Evolutionary conservation across 768 basidiomycete species (phyloP), one percentile per base, ranked within the genome.

Genomic region (Boletus insuetus): DNA sequence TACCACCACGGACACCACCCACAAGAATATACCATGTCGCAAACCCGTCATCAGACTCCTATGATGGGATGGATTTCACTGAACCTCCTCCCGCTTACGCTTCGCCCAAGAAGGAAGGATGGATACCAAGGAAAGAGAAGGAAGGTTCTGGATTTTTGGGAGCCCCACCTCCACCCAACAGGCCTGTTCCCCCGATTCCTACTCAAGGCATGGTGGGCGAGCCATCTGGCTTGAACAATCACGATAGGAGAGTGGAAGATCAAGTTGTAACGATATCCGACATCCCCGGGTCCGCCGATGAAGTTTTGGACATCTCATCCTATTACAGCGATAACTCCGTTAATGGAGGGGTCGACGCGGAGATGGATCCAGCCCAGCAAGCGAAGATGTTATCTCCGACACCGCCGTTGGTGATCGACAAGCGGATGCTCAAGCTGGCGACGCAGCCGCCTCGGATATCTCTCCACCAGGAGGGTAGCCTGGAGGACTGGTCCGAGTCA

Each of bases 401-500:
- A 34, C 70, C 69, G 14, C 71, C 74, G 35, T 58, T 76, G 12
- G 62, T 73, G 43, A 63, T 73, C 38, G 69, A 67, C 53, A 65
- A 67, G 51, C 56, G 53, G 43, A 7, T 63, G 40, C 22, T 49
- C 31, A 62, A 59, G 44, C 35, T 64, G n/a, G 63, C 58, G 12
- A 56, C 45, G 17, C 31, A 63, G 31, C 80, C 84, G 0, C 84
- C 84, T 12, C 78, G 84, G 14, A 62, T 86, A 31, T 84, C 83
- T 6, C 71, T 84, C 29, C 81, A 82, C 54, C 73, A 74, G 35
- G 77, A 80, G 49, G 52, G 55, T 12, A 82, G 79, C 57, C 70
- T 84, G 26, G 74, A 76, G 11, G 74, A 75, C 26, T 85, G 84
- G 85, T 75, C 80, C 11, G 76, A 80, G 60, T 75, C 80, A 7